Evolutionary conservation across 2,329 filamentous ascomycete species (phyloP).

Genomic region (Cryphonectria carpinicola): DNA sequence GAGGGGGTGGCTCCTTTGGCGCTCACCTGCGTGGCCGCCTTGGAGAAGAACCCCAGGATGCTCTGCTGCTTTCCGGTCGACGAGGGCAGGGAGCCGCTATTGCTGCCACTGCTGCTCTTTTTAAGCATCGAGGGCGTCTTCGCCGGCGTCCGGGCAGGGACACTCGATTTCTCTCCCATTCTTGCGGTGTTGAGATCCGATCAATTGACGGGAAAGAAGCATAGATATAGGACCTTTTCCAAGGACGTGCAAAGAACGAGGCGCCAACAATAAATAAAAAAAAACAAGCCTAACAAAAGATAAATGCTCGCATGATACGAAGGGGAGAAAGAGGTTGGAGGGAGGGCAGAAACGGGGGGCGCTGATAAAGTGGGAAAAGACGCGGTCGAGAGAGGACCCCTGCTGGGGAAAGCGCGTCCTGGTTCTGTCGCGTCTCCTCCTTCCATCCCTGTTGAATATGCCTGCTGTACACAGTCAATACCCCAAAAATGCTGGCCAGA

Average conservation of each 20-base stretch:
- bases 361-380: conserved; percentile 1
- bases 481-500: neutral
- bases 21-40: conserved; percentile 48
- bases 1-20: conserved; percentile 38
- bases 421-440: neutral
- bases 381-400: neutral
- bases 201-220: conserved; percentile 8
- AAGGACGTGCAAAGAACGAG: neutral
- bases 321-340: neutral
- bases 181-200: conserved; percentile 1
- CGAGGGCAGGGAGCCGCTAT: conserved; percentile 32
- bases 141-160: conserved; percentile 41
- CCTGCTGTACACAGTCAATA: neutral
- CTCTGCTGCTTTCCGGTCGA: conserved; percentile 66
- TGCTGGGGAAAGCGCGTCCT: neutral
- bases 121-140: conserved; percentile 40
- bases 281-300: neutral
- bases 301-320: neutral
- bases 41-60: conserved; percentile 81
- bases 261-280: conserved; percentile 6
- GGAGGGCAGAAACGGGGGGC: neutral
- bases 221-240: neutral
- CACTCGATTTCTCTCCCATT: conserved; percentile 26
- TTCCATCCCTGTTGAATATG: neutral
- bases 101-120: conserved; percentile 45